Evolutionary conservation across 192 early-diverging fungal genomes (phyloP).

Genomic region (Coemansia sp.): DNA sequence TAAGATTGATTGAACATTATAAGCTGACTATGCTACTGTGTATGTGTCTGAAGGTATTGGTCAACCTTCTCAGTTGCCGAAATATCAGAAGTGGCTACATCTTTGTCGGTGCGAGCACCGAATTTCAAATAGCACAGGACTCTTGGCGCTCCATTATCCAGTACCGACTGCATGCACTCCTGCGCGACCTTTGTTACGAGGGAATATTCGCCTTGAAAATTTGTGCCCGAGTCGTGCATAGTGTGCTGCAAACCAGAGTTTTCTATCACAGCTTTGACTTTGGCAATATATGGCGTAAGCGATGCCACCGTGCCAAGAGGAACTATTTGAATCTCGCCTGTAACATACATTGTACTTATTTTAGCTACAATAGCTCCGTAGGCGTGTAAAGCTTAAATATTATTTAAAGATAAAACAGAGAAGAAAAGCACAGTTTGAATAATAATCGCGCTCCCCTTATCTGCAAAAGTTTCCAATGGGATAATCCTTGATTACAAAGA

Average conservation of each 20-base stretch:
- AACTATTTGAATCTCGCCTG: slow-evolving; percentile 49
- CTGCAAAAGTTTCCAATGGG: background rate
- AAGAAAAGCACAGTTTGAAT: background rate
- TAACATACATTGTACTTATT: slow-evolving; percentile 35
- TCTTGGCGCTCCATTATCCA: slow-evolving; percentile 45
- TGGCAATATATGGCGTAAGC: slow-evolving; percentile 45
- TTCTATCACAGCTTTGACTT: slow-evolving; percentile 38
- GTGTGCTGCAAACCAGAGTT: slow-evolving; percentile 46
- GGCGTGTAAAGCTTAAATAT: background rate
- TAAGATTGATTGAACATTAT: background rate
- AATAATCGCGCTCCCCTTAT: background rate
- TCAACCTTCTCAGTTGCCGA: slow-evolving; percentile 41
- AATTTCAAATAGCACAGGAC: slow-evolving; percentile 50
- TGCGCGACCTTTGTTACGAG: slow-evolving; percentile 31
- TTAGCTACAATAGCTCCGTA: background rate
- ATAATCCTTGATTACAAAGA: slow-evolving; percentile 6
- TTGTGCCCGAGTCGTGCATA: slow-evolving; percentile 53
- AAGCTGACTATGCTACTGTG: background rate
- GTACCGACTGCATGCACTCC: slow-evolving; percentile 47
- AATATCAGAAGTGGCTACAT: slow-evolving; percentile 20
- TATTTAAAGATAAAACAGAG: background rate
- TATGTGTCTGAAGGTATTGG: slow-evolving; percentile 10
- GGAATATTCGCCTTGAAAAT: slow-evolving; percentile 49
- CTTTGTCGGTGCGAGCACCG: slow-evolving; percentile 49
- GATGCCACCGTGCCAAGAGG: slow-evolving; percentile 39